Evolutionary conservation across 2,329 filamentous ascomycete genomes (phyloP).

Genomic region (Phialemoniopsis sp.): DNA sequence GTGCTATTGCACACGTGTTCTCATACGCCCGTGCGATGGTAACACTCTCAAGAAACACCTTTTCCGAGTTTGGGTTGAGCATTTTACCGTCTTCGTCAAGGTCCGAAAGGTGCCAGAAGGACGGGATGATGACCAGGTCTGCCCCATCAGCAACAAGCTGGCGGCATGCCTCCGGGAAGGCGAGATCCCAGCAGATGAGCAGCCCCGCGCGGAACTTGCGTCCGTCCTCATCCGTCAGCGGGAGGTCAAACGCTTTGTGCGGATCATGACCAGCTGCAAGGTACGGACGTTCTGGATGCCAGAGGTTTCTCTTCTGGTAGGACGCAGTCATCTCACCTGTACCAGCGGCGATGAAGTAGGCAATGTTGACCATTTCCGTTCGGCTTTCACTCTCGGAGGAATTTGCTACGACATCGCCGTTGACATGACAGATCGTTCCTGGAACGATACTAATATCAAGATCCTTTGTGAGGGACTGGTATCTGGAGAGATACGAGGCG

Average conservation of each 20-base stretch:
- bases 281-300: constrained; percentile 63
- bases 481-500: constrained; percentile 51
- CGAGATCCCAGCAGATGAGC: constrained; percentile 73
- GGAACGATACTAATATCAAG: constrained; percentile 65
- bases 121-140: constrained; percentile 65
- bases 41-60: constrained; percentile 60
- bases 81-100: constrained; percentile 41
- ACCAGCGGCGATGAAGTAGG: constrained; percentile 64
- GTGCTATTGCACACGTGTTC: constrained; percentile 67
- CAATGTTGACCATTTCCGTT: constrained; percentile 56
- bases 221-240: constrained; percentile 33
- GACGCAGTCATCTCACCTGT: constrained; percentile 52
- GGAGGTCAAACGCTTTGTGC: constrained; percentile 56
- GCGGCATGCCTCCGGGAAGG: constrained; percentile 73
- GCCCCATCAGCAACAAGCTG: constrained; percentile 65
- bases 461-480: constrained; percentile 59
- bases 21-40: constrained; percentile 65
- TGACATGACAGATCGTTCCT: constrained; percentile 70
- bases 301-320: constrained; percentile 74
- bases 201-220: constrained; percentile 51
- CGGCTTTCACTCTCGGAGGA: background rate
- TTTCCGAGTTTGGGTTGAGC: constrained; percentile 58
- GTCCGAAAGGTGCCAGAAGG: constrained; percentile 59
- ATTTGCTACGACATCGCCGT: constrained; percentile 14
- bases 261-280: constrained; percentile 46